phyloP scores from a whole-genome alignment of 1,139 yeast species.

The Yamadazyma sp. region DNA sequence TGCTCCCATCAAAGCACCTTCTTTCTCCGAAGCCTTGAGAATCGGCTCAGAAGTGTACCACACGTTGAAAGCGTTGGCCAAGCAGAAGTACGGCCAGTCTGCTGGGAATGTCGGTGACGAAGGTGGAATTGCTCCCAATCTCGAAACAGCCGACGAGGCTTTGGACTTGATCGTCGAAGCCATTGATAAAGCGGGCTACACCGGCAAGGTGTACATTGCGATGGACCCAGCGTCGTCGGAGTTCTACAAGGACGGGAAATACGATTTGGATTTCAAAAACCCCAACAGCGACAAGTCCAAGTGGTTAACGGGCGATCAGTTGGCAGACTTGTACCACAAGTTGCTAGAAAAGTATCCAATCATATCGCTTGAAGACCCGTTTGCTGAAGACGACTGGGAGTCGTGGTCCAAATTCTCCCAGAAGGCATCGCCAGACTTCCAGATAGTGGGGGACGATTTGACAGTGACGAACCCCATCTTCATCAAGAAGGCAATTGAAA shows the following conservation, averaged over 20 bases:
- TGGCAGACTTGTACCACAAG: slow-evolving; percentile 71
- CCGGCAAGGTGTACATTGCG: slow-evolving; percentile 79
- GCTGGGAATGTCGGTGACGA: slow-evolving; percentile 98
- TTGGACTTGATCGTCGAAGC: slow-evolving; percentile 82
- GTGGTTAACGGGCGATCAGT: slow-evolving; percentile 79
- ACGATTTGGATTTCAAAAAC: slow-evolving; percentile 93
- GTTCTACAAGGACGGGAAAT: slow-evolving; percentile 86
- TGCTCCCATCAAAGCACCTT: slow-evolving; percentile 78
- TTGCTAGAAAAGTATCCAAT: slow-evolving; percentile 85
- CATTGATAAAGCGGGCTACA: slow-evolving; percentile 84
- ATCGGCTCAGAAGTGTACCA: slow-evolving; percentile 92
- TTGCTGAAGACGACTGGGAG: slow-evolving; percentile 96
- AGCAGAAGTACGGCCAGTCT: slow-evolving; percentile 84
- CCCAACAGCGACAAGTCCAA: slow-evolving; percentile 79
- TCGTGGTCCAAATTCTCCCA: slow-evolving; percentile 57
- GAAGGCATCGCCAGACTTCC: slow-evolving; percentile 52
- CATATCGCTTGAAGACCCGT: slow-evolving; percentile 92
- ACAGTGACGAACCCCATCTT: slow-evolving; percentile 91
- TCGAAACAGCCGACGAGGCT: slow-evolving; percentile 86
- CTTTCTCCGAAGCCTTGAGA: slow-evolving; percentile 86
- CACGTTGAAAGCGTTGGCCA: slow-evolving; percentile 78
- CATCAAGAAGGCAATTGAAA: slow-evolving; percentile 84
- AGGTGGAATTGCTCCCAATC: slow-evolving; percentile 97
- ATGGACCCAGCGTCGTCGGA: slow-evolving; percentile 90
- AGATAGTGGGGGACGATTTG: slow-evolving; percentile 90